A percentile compares a stretch with the other conserved stretches of the same genome.
Evolutionary conservation across 1,284 basidiomycete genomes (phyloP).

Genomic region (Phaffia rhodozyma): DNA sequence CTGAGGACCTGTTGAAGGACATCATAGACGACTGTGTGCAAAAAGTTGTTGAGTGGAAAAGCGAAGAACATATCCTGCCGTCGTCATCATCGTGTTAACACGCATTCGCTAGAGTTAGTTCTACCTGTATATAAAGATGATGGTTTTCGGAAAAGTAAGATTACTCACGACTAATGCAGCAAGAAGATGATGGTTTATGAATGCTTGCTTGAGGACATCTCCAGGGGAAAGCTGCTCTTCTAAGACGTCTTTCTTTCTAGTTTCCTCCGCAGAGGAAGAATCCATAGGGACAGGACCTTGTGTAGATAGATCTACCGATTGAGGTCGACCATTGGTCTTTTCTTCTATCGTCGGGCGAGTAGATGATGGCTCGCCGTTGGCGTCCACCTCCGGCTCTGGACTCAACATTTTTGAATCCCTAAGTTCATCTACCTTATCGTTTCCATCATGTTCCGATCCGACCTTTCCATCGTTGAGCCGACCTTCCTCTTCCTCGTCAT

Average conservation of each 20-base stretch:
- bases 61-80: slow-evolving; percentile 81
- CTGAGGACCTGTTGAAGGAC: slow-evolving; percentile 91
- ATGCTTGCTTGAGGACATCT: slow-evolving; percentile 62
- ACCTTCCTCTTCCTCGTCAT: slow-evolving; percentile 48
- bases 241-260: slow-evolving; percentile 5
- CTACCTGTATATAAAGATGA: neutral
- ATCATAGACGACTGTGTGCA: slow-evolving; percentile 96
- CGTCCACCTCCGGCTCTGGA: neutral
- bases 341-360: neutral
- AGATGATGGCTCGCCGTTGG: neutral
- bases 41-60: slow-evolving; percentile 95
- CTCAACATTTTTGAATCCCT: neutral
- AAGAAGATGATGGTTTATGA: slow-evolving; percentile 59
- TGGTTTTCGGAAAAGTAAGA: slow-evolving; percentile 9
- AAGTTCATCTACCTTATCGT: no score
- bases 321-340: slow-evolving; percentile 3
- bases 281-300: slow-evolving; percentile 22
- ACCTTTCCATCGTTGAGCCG: no score
- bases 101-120: neutral
- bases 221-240: slow-evolving; percentile 39
- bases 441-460: no score
- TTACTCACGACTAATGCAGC: slow-evolving; percentile 57
- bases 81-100: neutral
- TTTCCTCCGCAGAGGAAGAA: no score
- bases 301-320: slow-evolving; percentile 24